These are phyloP conservation scores for Lolium perenne DNA, from an alignment of 176 grass and related monocot species.

Conservation along the genomic window DNA sequence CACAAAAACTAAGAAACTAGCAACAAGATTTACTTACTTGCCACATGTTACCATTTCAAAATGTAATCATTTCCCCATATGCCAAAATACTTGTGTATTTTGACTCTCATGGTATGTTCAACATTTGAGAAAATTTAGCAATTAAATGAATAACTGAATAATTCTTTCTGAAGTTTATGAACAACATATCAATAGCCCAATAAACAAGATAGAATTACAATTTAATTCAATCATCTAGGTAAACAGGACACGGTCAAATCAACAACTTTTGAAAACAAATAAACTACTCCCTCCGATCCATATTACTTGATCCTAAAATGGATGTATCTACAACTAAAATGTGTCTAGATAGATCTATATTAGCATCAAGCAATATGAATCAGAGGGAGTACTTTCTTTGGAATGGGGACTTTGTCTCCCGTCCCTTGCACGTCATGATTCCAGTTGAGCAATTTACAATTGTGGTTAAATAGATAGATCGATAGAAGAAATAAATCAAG, in stretches of 20 bases:
- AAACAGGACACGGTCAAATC: background rate
- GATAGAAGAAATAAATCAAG: background rate
- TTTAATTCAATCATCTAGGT: background rate
- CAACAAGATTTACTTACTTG: background rate
- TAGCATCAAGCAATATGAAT: too few species aligned
- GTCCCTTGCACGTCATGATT: background rate
- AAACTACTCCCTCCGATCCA: background rate
- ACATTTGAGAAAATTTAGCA: background rate
- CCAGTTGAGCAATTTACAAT: background rate
- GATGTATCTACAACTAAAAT: too few species aligned
- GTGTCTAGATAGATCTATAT: too few species aligned
- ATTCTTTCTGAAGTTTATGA: background rate
- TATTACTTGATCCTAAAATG: too few species aligned
- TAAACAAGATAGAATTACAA: background rate
- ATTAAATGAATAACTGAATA: background rate
- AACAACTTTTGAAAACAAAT: background rate
- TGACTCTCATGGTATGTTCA: background rate
- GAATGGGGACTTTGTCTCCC: background rate
- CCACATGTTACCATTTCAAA: background rate
- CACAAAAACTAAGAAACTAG: background rate
- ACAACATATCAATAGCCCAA: background rate
- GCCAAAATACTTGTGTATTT: background rate
- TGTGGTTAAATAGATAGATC: background rate
- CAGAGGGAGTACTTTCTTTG: background rate
- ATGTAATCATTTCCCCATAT: background rate